phyloP scores from a whole-genome alignment of 148 eudicot species.

The Silene conica region DNA sequence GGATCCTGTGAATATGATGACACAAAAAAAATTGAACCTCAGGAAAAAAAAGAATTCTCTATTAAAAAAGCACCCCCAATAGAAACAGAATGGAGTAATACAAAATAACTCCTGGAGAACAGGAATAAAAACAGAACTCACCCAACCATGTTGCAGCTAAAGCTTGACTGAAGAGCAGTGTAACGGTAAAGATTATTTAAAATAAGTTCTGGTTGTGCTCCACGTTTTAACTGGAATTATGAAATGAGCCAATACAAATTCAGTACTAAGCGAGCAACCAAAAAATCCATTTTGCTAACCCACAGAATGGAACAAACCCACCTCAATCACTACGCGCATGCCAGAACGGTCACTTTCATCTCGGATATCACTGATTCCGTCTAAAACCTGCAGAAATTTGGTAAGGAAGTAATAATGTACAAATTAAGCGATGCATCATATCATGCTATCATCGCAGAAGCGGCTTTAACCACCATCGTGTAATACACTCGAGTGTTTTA shows the following conservation, averaged over 20 bases:
- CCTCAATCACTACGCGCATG: constrained; percentile 98
- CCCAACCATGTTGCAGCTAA: constrained; percentile 99
- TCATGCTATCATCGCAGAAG: neutral
- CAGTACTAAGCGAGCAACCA: neutral
- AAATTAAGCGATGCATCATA: neutral
- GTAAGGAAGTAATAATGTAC: constrained; percentile 1
- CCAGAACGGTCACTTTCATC: constrained; percentile 99
- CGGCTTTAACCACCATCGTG: neutral
- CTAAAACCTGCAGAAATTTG: constrained; percentile 50
- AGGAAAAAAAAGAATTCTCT: neutral
- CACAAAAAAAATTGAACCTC: neutral
- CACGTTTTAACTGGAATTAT: constrained; percentile 75
- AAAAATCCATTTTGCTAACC: neutral
- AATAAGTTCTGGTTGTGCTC: constrained; percentile 81
- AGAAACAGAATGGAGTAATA: constrained; percentile 1
- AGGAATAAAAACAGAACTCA: constrained; percentile 29
- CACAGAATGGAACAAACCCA: constrained; percentile 19
- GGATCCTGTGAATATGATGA: constrained; percentile 53
- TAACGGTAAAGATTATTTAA: constrained; percentile 86
- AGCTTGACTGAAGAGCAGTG: constrained; percentile 87
- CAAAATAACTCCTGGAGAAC: neutral
- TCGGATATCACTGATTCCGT: constrained; percentile 94
- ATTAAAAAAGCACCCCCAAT: neutral
- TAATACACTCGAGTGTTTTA: neutral
- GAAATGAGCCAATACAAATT: neutral